Conservation (phyloP, 1,284 basidiomycete species). For the Cutaneotrichosporon mucoides region DNA sequence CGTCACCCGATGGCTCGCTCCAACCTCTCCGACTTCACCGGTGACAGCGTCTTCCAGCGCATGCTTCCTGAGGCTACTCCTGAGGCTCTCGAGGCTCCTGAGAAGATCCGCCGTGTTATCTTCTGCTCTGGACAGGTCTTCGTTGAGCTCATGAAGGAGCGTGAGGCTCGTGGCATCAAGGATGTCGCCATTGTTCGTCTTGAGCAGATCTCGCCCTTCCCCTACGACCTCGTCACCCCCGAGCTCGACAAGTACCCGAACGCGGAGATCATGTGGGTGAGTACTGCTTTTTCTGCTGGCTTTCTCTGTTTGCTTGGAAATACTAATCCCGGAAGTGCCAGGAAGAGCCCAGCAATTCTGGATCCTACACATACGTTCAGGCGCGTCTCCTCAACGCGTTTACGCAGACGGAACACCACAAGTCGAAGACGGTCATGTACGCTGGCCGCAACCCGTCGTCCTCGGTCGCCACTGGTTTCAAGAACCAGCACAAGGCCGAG, state of each 20-base stretch:
- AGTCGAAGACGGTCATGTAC: slow-evolving; percentile 79
- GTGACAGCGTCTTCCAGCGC: slow-evolving; percentile 87
- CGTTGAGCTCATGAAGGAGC: slow-evolving; percentile 79
- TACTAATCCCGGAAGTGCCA: slow-evolving; percentile 50
- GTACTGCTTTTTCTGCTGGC: too few relatives aligned
- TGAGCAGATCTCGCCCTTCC: slow-evolving; percentile 94
- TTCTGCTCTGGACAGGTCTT: slow-evolving; percentile 93
- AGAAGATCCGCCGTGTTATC: slow-evolving; percentile 87
- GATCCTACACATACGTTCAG: slow-evolving; percentile 63
- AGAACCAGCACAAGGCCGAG: slow-evolving; percentile 77
- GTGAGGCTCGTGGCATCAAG: slow-evolving; percentile 81
- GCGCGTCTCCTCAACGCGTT: slow-evolving; percentile 74
- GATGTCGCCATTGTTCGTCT: slow-evolving; percentile 90
- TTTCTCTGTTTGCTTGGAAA: too few relatives aligned
- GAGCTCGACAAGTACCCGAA: slow-evolving; percentile 96
- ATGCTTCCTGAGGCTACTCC: slow-evolving; percentile 83
- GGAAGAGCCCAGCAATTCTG: not conserved
- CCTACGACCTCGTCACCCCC: slow-evolving; percentile 85
- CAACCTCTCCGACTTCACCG: slow-evolving; percentile 77
- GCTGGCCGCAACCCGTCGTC: slow-evolving; percentile 82
- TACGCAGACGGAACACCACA: slow-evolving; percentile 82
- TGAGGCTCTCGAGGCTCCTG: slow-evolving; percentile 66
- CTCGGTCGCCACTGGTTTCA: slow-evolving; percentile 54
- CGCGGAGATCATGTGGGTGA: slow-evolving; percentile 80
- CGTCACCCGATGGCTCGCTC: slow-evolving; percentile 91